Conservation (phyloP, 2,329 filamentous ascomycete species). For the Hymenoscyphus fraxineus region DNA sequence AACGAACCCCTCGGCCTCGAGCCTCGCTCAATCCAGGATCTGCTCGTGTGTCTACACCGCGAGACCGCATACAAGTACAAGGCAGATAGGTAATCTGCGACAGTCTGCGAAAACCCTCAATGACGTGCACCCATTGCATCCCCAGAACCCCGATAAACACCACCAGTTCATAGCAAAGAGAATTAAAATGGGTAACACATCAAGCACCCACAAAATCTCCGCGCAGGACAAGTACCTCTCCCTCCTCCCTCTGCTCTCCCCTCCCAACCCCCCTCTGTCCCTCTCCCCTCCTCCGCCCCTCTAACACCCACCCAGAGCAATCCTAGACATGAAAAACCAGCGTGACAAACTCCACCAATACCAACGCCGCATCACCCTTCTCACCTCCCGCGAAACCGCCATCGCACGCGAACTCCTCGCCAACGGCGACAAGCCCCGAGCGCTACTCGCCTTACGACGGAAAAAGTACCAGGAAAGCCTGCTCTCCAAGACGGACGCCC, state of each 20-base stretch:
- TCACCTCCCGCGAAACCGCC: slow-evolving; percentile 83
- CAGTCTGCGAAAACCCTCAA: not conserved
- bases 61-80: not conserved
- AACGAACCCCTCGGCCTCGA: not conserved
- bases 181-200: slow-evolving; percentile 57
- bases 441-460: slow-evolving; percentile 80
- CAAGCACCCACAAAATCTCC: slow-evolving; percentile 62
- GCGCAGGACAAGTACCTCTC: slow-evolving; percentile 77
- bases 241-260: not conserved
- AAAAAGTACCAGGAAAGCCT: slow-evolving; percentile 97
- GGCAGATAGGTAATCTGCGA: not conserved
- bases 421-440: slow-evolving; percentile 73
- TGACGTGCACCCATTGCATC: not conserved
- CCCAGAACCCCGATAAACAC: not conserved
- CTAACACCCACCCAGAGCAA: slow-evolving; percentile 59
- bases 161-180: not conserved
- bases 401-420: slow-evolving; percentile 81
- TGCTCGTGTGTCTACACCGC: not conserved
- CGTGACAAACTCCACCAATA: slow-evolving; percentile 97
- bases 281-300: slow-evolving; percentile 2
- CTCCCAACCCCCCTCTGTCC: not conserved
- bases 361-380: slow-evolving; percentile 80
- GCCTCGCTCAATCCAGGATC: slow-evolving; percentile 1
- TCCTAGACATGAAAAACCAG: slow-evolving; percentile 95
- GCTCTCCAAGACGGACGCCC: slow-evolving; percentile 81